These are phyloP conservation scores for Colletotrichum sp. DNA, from an alignment of 2,329 filamentous ascomycete genomes.

Conservation along the genomic window DNA sequence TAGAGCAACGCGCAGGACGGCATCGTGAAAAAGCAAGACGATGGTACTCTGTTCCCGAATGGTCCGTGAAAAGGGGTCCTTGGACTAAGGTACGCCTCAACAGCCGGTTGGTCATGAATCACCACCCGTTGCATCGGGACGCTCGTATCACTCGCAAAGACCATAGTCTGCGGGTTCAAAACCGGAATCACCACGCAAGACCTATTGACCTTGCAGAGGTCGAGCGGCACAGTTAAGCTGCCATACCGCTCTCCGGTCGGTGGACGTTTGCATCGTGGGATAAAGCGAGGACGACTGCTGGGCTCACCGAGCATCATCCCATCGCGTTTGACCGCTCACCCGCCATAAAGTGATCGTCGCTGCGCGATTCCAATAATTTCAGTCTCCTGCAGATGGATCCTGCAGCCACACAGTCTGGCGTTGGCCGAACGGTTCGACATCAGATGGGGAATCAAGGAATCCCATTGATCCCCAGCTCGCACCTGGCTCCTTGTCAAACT, in stretches of 20 bases:
- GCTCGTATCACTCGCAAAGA: neutral
- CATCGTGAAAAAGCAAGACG: slow-evolving; percentile 10
- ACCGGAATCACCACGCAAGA: neutral
- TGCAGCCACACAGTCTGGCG: neutral
- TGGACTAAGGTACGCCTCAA: neutral
- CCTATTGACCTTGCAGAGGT: neutral
- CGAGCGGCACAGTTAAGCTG: neutral
- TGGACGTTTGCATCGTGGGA: neutral
- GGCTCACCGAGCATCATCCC: slow-evolving; percentile 4
- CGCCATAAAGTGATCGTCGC: neutral
- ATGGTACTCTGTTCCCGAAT: neutral
- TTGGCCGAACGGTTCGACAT: neutral
- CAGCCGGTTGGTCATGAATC: neutral
- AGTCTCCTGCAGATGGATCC: neutral
- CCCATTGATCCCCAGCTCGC: slow-evolving; percentile 12
- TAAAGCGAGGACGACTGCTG: neutral
- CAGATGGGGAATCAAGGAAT: slow-evolving; percentile 20
- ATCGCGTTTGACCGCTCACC: neutral
- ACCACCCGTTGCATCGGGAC: neutral
- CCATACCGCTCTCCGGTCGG: neutral
- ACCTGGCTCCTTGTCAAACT: slow-evolving; percentile 9
- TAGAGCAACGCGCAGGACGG: neutral
- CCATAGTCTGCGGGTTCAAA: neutral
- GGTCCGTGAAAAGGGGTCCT: neutral
- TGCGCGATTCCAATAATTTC: slow-evolving; percentile 13